These are phyloP conservation scores for Paspalum vaginatum DNA, from an alignment of 176 grass and related monocot genomes.

Conservation along the genomic window DNA sequence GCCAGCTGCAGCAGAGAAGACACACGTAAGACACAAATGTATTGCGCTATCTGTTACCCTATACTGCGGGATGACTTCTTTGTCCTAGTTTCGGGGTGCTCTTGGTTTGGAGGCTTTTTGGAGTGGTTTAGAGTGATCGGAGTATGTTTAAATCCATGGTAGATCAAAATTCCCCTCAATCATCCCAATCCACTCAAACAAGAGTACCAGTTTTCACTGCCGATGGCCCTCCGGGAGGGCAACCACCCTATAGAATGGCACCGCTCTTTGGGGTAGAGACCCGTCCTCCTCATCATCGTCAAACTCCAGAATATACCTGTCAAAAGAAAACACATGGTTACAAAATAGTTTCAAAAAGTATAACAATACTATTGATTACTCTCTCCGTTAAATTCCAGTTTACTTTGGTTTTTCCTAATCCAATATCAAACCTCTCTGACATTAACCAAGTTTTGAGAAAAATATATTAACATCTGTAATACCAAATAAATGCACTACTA, in stretches of 20 bases:
- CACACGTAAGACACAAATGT: no score
- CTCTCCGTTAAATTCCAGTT: neutral
- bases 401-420: neutral
- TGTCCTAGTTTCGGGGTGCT: neutral
- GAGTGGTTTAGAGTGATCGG: no score
- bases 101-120: no score
- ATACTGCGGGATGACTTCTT: slow-evolving; percentile 10
- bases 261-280: slow-evolving; percentile 74
- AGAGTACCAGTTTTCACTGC: slow-evolving; percentile 42
- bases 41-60: no score
- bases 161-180: no score
- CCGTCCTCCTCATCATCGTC: slow-evolving; percentile 98
- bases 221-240: slow-evolving; percentile 85
- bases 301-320: slow-evolving; percentile 83
- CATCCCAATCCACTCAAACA: no score
- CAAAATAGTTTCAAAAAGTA: neutral
- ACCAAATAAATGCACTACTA: no score
- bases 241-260: slow-evolving; percentile 89
- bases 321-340: slow-evolving; percentile 32
- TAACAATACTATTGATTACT: neutral
- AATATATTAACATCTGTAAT: neutral
- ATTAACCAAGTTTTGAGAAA: neutral
- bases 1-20: slow-evolving; percentile 11
- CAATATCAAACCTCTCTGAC: neutral
- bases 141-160: no score